Base-by-base conservation (phyloP, 2,329 filamentous ascomycete species). In the Botrytis tulipae region DNA sequence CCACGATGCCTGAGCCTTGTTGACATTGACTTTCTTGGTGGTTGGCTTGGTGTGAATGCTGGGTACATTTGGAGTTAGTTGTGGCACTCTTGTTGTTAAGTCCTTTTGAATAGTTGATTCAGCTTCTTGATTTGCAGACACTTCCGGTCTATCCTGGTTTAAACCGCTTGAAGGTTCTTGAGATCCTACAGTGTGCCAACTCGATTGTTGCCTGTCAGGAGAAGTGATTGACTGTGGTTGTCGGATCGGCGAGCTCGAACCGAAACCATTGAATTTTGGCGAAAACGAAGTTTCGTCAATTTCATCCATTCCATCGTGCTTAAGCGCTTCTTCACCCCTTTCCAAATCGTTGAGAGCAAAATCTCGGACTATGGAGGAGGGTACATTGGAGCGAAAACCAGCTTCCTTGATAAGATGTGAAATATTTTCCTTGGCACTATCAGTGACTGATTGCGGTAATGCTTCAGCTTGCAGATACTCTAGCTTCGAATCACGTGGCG, bases 391-490 rank as follows among this genome's bases (percentile, higher is more conserved):
- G 51, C 84, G 81, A 77, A 86, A 87, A 6, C 85, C 85, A 22
- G 84, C 85, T 66, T 87, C 83, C 67, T 81, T 82, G 59, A 87
- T 86, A 66, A 87, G 79, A 60, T 82, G 77, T 65, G 82, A 83
- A 57, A 86, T 85, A 37, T 85, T 82, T 60, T 82, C 80, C 32
- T 75, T 82, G 14, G 76, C 74, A 40, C 76, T 76, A 25, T 78
- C 76, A 8, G 78, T 78, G 16, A 78, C 72, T 22, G 75, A 74
- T 40, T 77, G 76, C 20, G 65, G 40, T 42, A 72, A 40, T n/a
- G 70, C 78, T 76, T 82, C 78, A 76, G 83, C 48, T 35, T 54
- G 62, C 42, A 65, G 37, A 72, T 67, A 67, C 32, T 67, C 65
- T 48, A 35, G 59, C 25, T 61, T 48, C 32, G 60, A 51, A 14